Evolutionary conservation across 73 alveolate genomes (phyloP).

Genomic region (Symbiodinium natans): DNA sequence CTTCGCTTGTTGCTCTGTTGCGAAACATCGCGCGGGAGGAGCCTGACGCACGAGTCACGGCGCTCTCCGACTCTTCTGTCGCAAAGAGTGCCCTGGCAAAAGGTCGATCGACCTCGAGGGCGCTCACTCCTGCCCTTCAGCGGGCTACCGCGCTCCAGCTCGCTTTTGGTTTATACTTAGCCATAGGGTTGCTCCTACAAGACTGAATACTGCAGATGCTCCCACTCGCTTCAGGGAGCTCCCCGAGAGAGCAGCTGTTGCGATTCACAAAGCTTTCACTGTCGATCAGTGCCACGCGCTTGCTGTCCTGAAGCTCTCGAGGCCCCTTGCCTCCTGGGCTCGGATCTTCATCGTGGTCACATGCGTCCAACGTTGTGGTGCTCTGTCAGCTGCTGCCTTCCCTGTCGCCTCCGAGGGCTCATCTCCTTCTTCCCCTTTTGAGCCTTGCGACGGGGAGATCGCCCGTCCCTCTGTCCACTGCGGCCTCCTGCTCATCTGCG

Average conservation of each 20-base stretch:
- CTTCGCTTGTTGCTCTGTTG: neutral
- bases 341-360: neutral
- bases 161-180: neutral
- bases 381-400: neutral
- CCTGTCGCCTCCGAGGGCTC: neutral
- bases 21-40: neutral
- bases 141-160: neutral
- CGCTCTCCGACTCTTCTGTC: neutral
- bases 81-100: neutral
- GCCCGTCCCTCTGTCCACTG: neutral
- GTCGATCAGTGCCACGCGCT: neutral
- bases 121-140: neutral
- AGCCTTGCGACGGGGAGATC: too few species aligned
- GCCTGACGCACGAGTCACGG: neutral
- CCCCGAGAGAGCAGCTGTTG: too few species aligned
- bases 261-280: too few species aligned
- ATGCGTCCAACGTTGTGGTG: neutral
- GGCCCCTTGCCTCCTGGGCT: neutral
- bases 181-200: neutral
- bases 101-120: neutral
- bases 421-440: neutral
- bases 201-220: conserved; percentile 10
- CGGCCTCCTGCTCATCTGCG: neutral
- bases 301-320: neutral
- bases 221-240: too few species aligned